A percentile compares a stretch with the other conserved stretches of the same genome.
These are phyloP conservation scores for Areca catechu DNA, from an alignment of 176 grass and related monocot species.

Conservation along the genomic window DNA sequence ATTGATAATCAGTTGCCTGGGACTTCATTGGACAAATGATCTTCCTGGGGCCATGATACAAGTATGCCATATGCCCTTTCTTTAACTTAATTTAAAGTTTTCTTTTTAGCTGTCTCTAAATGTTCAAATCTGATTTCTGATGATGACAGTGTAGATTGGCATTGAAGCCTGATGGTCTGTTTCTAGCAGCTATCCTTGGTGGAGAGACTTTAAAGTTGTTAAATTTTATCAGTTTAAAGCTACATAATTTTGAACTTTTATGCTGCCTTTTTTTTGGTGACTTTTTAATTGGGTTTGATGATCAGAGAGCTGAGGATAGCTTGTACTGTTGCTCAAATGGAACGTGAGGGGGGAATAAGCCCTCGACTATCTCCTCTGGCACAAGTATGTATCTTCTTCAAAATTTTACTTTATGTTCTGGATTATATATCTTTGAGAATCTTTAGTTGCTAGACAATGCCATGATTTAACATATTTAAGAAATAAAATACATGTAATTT, in stretches of 20 bases:
- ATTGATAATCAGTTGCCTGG: slow-evolving; percentile 82
- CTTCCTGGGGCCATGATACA: slow-evolving; percentile 96
- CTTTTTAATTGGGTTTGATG: background rate
- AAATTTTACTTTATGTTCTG: slow-evolving; percentile 5
- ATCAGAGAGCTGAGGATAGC: slow-evolving; percentile 90
- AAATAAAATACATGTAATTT: too few species aligned
- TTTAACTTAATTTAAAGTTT: background rate
- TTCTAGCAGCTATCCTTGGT: slow-evolving; percentile 87
- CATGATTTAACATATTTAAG: too few species aligned
- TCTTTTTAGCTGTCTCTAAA: background rate
- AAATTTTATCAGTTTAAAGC: slow-evolving; percentile 12
- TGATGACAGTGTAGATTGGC: slow-evolving; percentile 68
- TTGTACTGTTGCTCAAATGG: slow-evolving; percentile 95
- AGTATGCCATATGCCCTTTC: slow-evolving; percentile 21
- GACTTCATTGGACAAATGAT: slow-evolving; percentile 99
- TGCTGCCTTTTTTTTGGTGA: too few species aligned
- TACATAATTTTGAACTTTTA: too few species aligned
- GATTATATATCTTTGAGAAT: too few species aligned
- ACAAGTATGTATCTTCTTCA: slow-evolving; percentile 47
- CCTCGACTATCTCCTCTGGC: slow-evolving; percentile 88
- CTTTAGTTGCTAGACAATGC: too few species aligned
- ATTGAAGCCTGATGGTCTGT: slow-evolving; percentile 82
- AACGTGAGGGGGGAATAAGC: slow-evolving; percentile 86
- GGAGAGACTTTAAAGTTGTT: slow-evolving; percentile 85
- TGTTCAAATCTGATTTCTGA: slow-evolving; percentile 18